Base-by-base conservation (phyloP, 2,329 filamentous ascomycete species). In the Diaporthe capsici region DNA sequence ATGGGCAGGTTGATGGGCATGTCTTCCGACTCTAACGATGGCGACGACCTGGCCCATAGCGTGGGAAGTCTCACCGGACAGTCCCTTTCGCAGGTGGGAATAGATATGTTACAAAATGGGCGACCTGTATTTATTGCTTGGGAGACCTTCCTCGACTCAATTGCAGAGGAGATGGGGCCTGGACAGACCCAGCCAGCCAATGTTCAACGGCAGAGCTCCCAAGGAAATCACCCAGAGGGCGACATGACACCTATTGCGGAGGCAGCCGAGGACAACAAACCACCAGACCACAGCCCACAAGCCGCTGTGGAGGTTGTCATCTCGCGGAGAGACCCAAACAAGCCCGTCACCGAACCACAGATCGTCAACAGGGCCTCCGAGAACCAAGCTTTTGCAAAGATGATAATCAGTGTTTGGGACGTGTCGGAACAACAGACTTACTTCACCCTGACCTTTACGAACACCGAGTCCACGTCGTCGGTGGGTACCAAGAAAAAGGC, bases 381-480 rank as follows among this genome's bases (percentile, higher is more conserved):
- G 31, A 83, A 82, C 68, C 86, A 86, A 79, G 83, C 91, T 0
- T 90, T 90, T 77, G 92, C 94, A 31, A 93, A 92, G 78, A 94
- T 95, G 92, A 94, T 95, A 63, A 90, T 95, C 31, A 94, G 92
- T 0, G 90, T 94, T 9, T 96, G 93, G 92, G 88, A 91, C 76
- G 86, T 90, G n/a, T 90, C 93, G 53, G 90, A 94, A 57, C 87
- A 89, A 28, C 89, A 92, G 78, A 90, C 88, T 13, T 95, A 93
- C 82, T 95, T 92, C 81, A 95, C 93, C 2, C 85, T 95, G 75
- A 94, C 93, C 0, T 95, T 96, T 76, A 95, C 93, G 15, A 92
- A 88, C 76, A 88, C 90, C 17, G 85, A 88, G 25, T 86, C 86
- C 0, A 81, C 82, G 0, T 80, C 85, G 0, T 80, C 82, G 0